A percentile compares a stretch with the other conserved stretches of the same genome.
phyloP scores from a whole-genome alignment of 495 filamentous ascomycete genomes.

The Lophium mytilinum region DNA sequence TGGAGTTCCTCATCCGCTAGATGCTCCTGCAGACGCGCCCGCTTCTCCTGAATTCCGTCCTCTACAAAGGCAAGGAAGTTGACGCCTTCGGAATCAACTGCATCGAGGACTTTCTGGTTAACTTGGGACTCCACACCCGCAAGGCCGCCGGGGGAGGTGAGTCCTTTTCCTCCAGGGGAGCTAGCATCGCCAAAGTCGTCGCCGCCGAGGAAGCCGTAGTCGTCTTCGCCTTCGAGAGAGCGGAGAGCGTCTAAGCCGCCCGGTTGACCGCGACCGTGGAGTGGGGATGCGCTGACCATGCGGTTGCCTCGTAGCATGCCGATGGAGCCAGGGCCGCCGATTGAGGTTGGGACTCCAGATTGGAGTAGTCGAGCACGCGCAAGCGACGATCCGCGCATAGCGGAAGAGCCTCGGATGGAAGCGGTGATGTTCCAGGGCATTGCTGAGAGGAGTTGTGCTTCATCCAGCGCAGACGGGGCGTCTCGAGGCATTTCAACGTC shows the following conservation, averaged over 20 bases:
- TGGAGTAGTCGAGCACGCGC: constrained; percentile 13
- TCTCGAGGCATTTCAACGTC: constrained; percentile 53
- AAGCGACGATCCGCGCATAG: constrained; percentile 32
- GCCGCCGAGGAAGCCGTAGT: constrained; percentile 4
- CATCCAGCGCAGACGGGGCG: constrained; percentile 47
- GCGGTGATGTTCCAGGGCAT: constrained; percentile 67
- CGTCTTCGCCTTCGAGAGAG: constrained; percentile 33
- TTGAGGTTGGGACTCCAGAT: constrained; percentile 6
- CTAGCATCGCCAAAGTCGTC: constrained; percentile 8
- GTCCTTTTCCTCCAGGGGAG: neutral
- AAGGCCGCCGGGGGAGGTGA: constrained; percentile 1
- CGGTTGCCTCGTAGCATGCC: constrained; percentile 35
- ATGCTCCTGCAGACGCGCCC: constrained; percentile 32
- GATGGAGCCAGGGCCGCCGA: constrained; percentile 27
- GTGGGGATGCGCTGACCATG: constrained; percentile 53
- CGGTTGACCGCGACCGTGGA: constrained; percentile 45
- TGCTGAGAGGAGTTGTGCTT: constrained; percentile 47
- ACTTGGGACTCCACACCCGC: neutral
- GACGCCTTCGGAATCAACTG: constrained; percentile 48
- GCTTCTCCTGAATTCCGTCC: constrained; percentile 29
- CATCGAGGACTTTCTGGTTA: constrained; percentile 28
- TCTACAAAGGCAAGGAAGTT: constrained; percentile 56
- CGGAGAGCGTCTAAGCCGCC: constrained; percentile 37
- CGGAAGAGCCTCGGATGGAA: constrained; percentile 48
- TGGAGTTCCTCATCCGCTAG: constrained; percentile 29